Percentiles rank a stretch among this genome's conserved stretches.
Evolutionary conservation across 768 basidiomycete genomes (phyloP).

Genomic region (Roridomyces roridus): DNA sequence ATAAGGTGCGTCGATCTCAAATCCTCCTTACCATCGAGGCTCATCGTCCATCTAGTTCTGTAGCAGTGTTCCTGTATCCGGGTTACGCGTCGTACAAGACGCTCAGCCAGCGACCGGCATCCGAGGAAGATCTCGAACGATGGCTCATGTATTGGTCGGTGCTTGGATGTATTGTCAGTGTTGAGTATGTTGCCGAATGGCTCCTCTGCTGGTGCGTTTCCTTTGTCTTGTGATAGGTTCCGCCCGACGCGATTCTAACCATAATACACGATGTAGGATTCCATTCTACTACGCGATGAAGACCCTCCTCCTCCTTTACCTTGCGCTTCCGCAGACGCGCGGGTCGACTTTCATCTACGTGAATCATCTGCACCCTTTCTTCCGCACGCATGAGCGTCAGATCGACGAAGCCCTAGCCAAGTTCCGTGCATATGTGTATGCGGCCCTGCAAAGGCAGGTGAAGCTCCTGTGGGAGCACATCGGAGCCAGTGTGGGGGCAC

Average conservation of each 20-base stretch:
- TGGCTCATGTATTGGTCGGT: conserved; percentile 99
- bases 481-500: conserved; percentile 25
- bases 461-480: conserved; percentile 72
- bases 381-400: conserved; percentile 79
- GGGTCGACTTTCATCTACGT: conserved; percentile 88
- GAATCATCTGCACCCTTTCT: conserved; percentile 81
- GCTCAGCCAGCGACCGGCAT: conserved; percentile 84
- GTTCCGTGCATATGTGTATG: conserved; percentile 61
- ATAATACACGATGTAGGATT: conserved; percentile 57
- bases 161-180: conserved; percentile 77
- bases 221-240: conserved; percentile 2
- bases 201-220: conserved; percentile 77
- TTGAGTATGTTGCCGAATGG: conserved; percentile 90
- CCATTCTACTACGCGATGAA: conserved; percentile 89
- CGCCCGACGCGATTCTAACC: neutral
- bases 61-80: conserved; percentile 85
- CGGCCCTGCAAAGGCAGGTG: conserved; percentile 68
- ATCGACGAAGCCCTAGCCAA: conserved; percentile 84
- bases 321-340: conserved; percentile 88
- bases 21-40: neutral
- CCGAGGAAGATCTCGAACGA: conserved; percentile 84
- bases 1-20: conserved; percentile 40
- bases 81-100: conserved; percentile 98
- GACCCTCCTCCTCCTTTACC: conserved; percentile 85
- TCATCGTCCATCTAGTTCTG: conserved; percentile 50